Conservation (phyloP, 2,329 filamentous ascomycete genomes). For the Sporothrix luriei region DNA sequence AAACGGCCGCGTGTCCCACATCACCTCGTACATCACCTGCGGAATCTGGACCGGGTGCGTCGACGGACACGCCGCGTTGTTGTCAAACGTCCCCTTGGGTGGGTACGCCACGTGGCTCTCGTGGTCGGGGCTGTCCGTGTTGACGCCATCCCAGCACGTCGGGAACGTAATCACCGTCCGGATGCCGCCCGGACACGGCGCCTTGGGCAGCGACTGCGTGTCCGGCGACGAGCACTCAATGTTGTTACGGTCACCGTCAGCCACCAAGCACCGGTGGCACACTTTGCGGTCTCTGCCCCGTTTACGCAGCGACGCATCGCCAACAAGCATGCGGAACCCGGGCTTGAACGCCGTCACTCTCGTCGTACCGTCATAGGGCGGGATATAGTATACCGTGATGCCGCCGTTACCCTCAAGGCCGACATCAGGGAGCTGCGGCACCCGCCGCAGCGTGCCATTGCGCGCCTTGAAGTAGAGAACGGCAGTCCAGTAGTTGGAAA, state of each 20-base stretch:
- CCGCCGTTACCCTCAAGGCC: conserved; percentile 21
- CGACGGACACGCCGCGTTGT: conserved; percentile 36
- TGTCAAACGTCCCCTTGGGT: conserved; percentile 35
- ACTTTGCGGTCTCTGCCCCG: conserved; percentile 36
- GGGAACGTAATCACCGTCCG: conserved; percentile 50
- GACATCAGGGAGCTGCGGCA: conserved; percentile 30
- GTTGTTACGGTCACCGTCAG: conserved; percentile 33
- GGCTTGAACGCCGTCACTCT: background rate
- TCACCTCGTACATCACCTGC: conserved; percentile 38
- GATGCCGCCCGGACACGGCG: conserved; percentile 46
- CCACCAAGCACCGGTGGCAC: conserved; percentile 37
- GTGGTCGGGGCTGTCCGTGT: conserved; percentile 50
- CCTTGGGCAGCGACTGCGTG: conserved; percentile 44
- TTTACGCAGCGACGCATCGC: background rate
- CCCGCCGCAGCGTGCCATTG: conserved; percentile 40
- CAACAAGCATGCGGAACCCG: conserved; percentile 19
- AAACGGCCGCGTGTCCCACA: conserved; percentile 40
- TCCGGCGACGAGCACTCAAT: conserved; percentile 43
- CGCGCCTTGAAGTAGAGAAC: conserved; percentile 39
- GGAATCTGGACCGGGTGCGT: conserved; percentile 37
- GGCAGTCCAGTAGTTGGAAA: conserved; percentile 45
- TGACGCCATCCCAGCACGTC: conserved; percentile 50
- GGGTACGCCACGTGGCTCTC: conserved; percentile 37
- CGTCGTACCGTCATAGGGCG: conserved; percentile 44
- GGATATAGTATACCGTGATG: conserved; percentile 49